Evolutionary conservation across 164 flowering plant genomes (phyloP).

Genomic region (Aristolochia fimbriata): DNA sequence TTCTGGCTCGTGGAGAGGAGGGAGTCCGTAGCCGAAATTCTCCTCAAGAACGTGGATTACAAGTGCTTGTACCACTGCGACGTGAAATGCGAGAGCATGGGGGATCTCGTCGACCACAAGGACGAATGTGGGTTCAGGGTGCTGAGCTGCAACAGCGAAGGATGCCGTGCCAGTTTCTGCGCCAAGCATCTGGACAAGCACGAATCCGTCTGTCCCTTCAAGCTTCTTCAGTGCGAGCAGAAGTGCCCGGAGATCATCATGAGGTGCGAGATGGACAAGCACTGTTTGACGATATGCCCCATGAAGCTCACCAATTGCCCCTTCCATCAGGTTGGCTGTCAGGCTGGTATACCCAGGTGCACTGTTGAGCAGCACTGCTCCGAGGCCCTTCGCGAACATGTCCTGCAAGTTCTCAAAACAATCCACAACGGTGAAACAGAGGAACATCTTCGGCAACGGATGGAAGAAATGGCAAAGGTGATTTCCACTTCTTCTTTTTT

Average conservation of each 20-base stretch:
- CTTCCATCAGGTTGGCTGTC: slow-evolving; percentile 67
- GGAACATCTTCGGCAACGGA: slow-evolving; percentile 34
- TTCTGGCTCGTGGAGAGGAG: slow-evolving; percentile 70
- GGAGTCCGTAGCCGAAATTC: slow-evolving; percentile 40
- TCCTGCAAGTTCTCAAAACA: slow-evolving; percentile 33
- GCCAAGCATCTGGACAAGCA: slow-evolving; percentile 54
- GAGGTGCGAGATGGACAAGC: slow-evolving; percentile 90
- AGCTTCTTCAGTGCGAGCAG: slow-evolving; percentile 76
- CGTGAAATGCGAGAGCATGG: slow-evolving; percentile 33
- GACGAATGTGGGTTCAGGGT: slow-evolving; percentile 42
- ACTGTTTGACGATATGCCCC: slow-evolving; percentile 81
- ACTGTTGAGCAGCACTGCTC: slow-evolving; percentile 35
- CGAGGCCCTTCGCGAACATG: slow-evolving; percentile 42
- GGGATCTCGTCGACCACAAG: slow-evolving; percentile 45
- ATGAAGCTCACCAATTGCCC: slow-evolving; percentile 86
- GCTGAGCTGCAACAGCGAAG: slow-evolving; percentile 47
- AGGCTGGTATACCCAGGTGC: slow-evolving; percentile 35
- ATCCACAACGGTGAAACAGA: slow-evolving; percentile 42
- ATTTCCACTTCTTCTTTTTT: neutral
- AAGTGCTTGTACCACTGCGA: slow-evolving; percentile 46
- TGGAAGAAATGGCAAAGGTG: slow-evolving; percentile 44
- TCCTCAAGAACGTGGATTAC: slow-evolving; percentile 67
- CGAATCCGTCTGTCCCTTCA: slow-evolving; percentile 58
- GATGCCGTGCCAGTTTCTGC: slow-evolving; percentile 42
- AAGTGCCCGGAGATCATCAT: slow-evolving; percentile 46